phyloP scores from a whole-genome alignment of 1,284 basidiomycete species.

The Psilocybe mexicana region DNA sequence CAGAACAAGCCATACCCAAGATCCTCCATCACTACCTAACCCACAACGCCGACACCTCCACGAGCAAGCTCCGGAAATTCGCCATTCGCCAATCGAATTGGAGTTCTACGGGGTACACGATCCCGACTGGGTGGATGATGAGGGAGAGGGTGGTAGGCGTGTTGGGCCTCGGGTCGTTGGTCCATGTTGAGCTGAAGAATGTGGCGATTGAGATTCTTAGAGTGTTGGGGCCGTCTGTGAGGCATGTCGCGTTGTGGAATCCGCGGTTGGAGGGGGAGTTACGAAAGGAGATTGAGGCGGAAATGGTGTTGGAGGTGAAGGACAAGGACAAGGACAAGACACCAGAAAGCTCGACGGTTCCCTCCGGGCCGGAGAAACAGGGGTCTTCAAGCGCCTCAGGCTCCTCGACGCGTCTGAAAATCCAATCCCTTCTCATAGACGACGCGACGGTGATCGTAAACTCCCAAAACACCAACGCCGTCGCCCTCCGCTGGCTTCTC shows the following conservation, averaged over 20 bases:
- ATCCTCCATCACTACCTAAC: neutral
- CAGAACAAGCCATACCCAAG: neutral
- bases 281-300: too few relatives aligned
- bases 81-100: neutral
- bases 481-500: neutral
- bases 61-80: neutral
- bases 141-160: neutral
- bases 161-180: neutral
- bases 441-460: neutral
- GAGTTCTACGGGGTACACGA: too few relatives aligned
- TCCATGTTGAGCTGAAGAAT: neutral
- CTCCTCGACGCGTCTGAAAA: neutral
- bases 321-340: too few relatives aligned
- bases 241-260: neutral
- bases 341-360: neutral
- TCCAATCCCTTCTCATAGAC: neutral
- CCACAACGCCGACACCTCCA: neutral
- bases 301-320: too few relatives aligned
- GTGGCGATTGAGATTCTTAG: neutral
- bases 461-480: neutral
- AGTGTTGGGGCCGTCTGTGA: neutral
- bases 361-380: too few relatives aligned
- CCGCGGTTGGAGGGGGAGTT: neutral
- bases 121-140: neutral
- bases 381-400: too few relatives aligned